phyloP scores from a whole-genome alignment of 2,329 filamentous ascomycete species.

The Corinectria fuckeliana region DNA sequence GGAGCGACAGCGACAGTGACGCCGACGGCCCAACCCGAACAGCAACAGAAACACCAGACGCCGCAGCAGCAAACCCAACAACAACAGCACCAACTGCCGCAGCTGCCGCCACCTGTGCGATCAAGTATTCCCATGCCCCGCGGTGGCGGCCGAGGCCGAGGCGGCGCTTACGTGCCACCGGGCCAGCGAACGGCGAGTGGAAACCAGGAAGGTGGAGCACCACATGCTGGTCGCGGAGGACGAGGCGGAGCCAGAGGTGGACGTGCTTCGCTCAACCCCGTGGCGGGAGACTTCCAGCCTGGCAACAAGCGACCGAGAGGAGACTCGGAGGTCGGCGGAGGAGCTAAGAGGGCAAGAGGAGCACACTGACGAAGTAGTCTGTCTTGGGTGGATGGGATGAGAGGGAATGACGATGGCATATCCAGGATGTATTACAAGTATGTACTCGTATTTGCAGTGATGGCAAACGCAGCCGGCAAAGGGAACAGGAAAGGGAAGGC shows the following conservation, averaged over 20 bases:
- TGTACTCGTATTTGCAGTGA: constrained; percentile 26
- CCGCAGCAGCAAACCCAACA: constrained; percentile 8
- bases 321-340: constrained; percentile 53
- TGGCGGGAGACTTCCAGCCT: constrained; percentile 62
- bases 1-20: constrained; percentile 21
- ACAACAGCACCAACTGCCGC: constrained; percentile 24
- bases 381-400: background rate
- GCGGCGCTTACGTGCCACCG: constrained; percentile 47
- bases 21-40: constrained; percentile 25
- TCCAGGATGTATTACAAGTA: constrained; percentile 33
- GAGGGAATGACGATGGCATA: constrained; percentile 18
- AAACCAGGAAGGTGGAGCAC: constrained; percentile 43
- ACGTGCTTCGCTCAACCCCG: constrained; percentile 55
- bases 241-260: constrained; percentile 52
- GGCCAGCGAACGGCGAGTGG: constrained; percentile 46
- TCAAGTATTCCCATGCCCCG: constrained; percentile 52
- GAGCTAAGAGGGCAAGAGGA: constrained; percentile 52
- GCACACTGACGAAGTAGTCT: constrained; percentile 40
- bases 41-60: constrained; percentile 24
- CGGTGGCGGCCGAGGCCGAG: constrained; percentile 49
- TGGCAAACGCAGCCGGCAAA: constrained; percentile 19
- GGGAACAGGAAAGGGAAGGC: constrained; percentile 24
- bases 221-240: constrained; percentile 43
- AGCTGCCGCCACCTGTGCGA: constrained; percentile 33
- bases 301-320: constrained; percentile 65